phyloP scores from a whole-genome alignment of 345 rosid species.

The Erysimum cheiranthoides region DNA sequence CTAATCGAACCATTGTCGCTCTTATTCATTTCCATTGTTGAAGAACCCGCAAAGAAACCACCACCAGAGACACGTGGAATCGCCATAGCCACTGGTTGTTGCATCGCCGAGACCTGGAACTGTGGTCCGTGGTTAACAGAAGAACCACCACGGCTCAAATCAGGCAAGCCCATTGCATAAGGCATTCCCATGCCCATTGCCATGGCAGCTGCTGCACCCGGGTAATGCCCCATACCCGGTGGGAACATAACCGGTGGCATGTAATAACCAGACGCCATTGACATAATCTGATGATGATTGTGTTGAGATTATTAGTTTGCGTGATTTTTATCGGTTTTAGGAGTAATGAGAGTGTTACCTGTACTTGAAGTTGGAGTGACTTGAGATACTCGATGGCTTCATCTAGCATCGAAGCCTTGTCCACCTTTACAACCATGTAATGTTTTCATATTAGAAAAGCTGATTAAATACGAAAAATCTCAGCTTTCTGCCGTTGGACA shows the following conservation, averaged over 20 bases:
- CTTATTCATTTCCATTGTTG: conserved; percentile 51
- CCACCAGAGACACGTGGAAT: conserved; percentile 51
- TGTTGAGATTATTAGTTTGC: conserved; percentile 13
- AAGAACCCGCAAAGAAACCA: conserved; percentile 52
- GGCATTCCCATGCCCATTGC: conserved; percentile 79
- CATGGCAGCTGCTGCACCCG: conserved; percentile 64
- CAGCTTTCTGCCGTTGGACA: background rate
- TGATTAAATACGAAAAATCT: background rate
- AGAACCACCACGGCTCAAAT: conserved; percentile 53
- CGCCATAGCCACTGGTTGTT: conserved; percentile 55
- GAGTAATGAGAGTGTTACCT: conserved; percentile 51
- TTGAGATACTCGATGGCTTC: conserved; percentile 94
- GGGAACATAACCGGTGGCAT: conserved; percentile 81
- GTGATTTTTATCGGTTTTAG: conserved; percentile 18
- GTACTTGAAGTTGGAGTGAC: conserved; percentile 89
- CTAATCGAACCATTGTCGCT: conserved; percentile 33
- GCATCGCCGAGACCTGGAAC: conserved; percentile 60
- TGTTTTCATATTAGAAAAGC: conserved; percentile 31
- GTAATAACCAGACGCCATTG: conserved; percentile 78
- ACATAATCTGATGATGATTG: conserved; percentile 67
- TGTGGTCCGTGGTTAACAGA: conserved; percentile 60
- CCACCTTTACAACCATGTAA: conserved; percentile 65
- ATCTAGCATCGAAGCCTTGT: conserved; percentile 97
- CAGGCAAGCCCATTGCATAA: conserved; percentile 66
- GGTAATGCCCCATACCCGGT: conserved; percentile 72